Conservation (phyloP, 2,329 filamentous ascomycete genomes). For the Fusarium algeriense region DNA sequence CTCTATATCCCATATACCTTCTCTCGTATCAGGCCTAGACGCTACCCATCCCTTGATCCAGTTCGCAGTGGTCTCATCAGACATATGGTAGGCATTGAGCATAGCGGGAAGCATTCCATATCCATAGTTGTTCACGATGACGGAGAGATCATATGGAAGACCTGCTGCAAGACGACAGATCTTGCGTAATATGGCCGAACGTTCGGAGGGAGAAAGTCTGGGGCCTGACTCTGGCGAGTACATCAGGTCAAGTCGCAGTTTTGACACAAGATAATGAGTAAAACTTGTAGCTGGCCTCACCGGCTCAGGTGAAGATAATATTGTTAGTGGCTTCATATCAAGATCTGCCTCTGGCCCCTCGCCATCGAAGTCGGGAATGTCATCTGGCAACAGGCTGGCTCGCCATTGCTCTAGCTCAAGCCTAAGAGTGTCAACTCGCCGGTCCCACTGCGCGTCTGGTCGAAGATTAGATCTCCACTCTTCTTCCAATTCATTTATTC, state of each 20-base stretch:
- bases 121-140: conserved; percentile 31
- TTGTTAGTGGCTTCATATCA: background rate
- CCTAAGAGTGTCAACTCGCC: conserved; percentile 4
- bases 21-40: conserved; percentile 10
- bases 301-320: conserved; percentile 15
- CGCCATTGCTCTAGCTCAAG: conserved; percentile 30
- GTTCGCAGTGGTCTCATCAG: background rate
- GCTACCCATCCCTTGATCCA: conserved; percentile 35
- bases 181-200: background rate
- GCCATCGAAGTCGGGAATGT: conserved; percentile 7
- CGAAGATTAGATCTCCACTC: conserved; percentile 29
- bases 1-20: conserved; percentile 37
- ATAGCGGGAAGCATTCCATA: conserved; percentile 36
- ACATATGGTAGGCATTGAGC: conserved; percentile 34
- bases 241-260: conserved; percentile 29
- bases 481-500: conserved; percentile 28
- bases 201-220: background rate
- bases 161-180: conserved; percentile 30
- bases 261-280: conserved; percentile 28
- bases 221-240: conserved; percentile 7
- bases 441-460: conserved; percentile 6
- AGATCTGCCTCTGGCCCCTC: background rate
- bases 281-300: conserved; percentile 32
- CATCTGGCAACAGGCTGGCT: background rate
- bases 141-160: conserved; percentile 13